Conservation (phyloP, 1,139 yeast species). For the Fermentozyma sake region DNA sequence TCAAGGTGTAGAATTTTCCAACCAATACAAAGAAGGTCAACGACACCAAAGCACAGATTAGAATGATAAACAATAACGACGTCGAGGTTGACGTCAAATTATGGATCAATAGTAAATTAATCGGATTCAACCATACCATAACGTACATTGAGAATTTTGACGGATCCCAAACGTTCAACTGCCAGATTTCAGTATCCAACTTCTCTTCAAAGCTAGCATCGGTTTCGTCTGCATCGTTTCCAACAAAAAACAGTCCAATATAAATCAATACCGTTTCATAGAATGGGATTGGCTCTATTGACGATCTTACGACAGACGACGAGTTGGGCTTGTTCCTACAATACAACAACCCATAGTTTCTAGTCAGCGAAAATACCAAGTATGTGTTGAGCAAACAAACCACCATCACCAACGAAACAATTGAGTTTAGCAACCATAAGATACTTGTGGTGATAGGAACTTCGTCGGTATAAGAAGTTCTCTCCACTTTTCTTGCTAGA, state of each 20-base stretch:
- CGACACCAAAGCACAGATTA: slow-evolving; percentile 29
- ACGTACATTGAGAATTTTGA: slow-evolving; percentile 18
- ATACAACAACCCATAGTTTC: slow-evolving; percentile 39
- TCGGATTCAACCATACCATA: slow-evolving; percentile 56
- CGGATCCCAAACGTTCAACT: slow-evolving; percentile 39
- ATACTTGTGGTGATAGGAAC: slow-evolving; percentile 11
- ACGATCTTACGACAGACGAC: slow-evolving; percentile 28
- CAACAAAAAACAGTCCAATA: slow-evolving; percentile 1
- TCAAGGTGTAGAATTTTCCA: slow-evolving; percentile 40
- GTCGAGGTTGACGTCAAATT: slow-evolving; percentile 22
- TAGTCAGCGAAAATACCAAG: slow-evolving; percentile 25
- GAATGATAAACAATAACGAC: slow-evolving; percentile 18
- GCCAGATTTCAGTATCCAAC: slow-evolving; percentile 40
- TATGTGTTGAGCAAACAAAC: slow-evolving; percentile 26
- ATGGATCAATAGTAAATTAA: slow-evolving; percentile 36
- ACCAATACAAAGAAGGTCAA: slow-evolving; percentile 36
- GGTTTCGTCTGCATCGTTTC: slow-evolving; percentile 10
- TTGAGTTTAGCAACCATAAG: slow-evolving; percentile 17
- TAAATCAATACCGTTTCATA: slow-evolving; percentile 4
- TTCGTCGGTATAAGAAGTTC: slow-evolving; percentile 1
- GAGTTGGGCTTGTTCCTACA: slow-evolving; percentile 31
- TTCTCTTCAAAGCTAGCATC: slow-evolving; percentile 12
- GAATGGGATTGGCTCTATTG: slow-evolving; percentile 5
- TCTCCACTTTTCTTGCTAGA: slow-evolving; percentile 4
- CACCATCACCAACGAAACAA: slow-evolving; percentile 13